phyloP scores from a whole-genome alignment of 225 moss, liverwort and hornwort species.

The Marchantia paleacea region DNA sequence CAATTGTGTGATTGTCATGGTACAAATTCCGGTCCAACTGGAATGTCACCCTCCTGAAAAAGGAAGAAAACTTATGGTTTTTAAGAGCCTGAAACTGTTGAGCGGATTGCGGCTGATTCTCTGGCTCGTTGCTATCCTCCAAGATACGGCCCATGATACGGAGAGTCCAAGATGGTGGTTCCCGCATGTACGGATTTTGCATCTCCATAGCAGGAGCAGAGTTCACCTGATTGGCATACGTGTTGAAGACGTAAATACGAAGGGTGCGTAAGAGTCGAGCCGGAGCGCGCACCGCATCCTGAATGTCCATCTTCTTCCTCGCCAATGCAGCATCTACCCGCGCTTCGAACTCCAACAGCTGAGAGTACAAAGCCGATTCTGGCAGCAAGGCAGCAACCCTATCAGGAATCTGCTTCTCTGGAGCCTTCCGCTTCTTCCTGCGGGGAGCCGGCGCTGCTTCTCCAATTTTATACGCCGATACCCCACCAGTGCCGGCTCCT shows the following conservation, averaged over 20 bases:
- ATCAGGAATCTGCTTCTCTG: conserved; percentile 91
- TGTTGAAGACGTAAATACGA: conserved; percentile 91
- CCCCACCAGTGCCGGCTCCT: conserved; percentile 38
- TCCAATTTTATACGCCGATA: conserved; percentile 67
- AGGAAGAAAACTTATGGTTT: conserved; percentile 76
- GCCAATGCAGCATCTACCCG: conserved; percentile 82
- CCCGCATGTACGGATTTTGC: conserved; percentile 58
- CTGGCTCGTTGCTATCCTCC: conserved; percentile 66
- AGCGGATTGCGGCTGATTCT: conserved; percentile 38
- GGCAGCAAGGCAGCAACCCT: conserved; percentile 85
- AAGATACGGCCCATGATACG: conserved; percentile 91
- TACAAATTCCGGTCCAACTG: conserved; percentile 88
- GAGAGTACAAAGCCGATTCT: conserved; percentile 84
- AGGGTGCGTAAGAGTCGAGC: conserved; percentile 75
- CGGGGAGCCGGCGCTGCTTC: conserved; percentile 85
- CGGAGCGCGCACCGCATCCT: conserved; percentile 93
- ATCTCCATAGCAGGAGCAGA: conserved; percentile 34
- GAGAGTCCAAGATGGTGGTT: conserved; percentile 86
- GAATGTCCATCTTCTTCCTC: conserved; percentile 93
- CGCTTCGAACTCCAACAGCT: conserved; percentile 88
- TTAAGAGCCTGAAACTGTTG: conserved; percentile 34
- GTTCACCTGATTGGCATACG: conserved; percentile 64
- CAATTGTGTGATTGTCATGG: conserved; percentile 77
- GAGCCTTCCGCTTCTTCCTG: conserved; percentile 93
- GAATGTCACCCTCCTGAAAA: conserved; percentile 81